Evolutionary conservation across 169 alveolate genomes (phyloP).

Genomic region (Plasmodium inui): DNA sequence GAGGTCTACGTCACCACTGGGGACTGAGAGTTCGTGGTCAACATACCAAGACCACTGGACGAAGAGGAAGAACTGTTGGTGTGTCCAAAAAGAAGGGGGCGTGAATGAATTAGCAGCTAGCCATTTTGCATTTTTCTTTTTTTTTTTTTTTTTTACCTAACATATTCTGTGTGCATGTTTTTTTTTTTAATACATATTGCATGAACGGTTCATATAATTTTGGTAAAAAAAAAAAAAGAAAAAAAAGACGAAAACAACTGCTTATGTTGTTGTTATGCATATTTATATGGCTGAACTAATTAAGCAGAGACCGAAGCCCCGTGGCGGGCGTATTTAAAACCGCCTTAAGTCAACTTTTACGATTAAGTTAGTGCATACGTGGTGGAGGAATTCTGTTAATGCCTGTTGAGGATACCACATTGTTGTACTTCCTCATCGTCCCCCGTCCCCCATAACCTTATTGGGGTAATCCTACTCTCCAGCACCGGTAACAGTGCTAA

Average conservation of each 20-base stretch:
- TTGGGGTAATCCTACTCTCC: not conserved
- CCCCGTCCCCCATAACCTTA: too few species aligned
- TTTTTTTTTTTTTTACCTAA: conserved; percentile 15
- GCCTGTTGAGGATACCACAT: not conserved
- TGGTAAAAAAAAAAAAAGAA: conserved; percentile 1
- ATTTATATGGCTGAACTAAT: not conserved
- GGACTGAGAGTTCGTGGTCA: conserved; percentile 99
- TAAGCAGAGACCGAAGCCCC: not conserved
- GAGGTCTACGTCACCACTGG: conserved; percentile 99
- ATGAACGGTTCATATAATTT: not conserved
- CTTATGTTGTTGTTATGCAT: not conserved
- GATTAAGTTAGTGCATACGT: not conserved
- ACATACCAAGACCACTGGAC: conserved; percentile 99
- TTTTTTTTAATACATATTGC: not conserved
- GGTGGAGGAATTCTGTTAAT: not conserved
- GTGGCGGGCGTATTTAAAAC: not conserved
- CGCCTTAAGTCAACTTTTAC: not conserved
- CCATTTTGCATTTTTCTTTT: not conserved
- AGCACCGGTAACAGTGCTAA: not conserved
- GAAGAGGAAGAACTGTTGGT: conserved; percentile 98
- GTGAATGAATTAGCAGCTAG: conserved; percentile 20
- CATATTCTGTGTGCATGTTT: not conserved
- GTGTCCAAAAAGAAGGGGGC: conserved; percentile 96
- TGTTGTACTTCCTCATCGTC: not conserved
- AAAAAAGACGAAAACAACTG: not conserved